Base-by-base conservation (phyloP, 495 filamentous ascomycete genomes). In the Polyplosphaeria fusca region DNA sequence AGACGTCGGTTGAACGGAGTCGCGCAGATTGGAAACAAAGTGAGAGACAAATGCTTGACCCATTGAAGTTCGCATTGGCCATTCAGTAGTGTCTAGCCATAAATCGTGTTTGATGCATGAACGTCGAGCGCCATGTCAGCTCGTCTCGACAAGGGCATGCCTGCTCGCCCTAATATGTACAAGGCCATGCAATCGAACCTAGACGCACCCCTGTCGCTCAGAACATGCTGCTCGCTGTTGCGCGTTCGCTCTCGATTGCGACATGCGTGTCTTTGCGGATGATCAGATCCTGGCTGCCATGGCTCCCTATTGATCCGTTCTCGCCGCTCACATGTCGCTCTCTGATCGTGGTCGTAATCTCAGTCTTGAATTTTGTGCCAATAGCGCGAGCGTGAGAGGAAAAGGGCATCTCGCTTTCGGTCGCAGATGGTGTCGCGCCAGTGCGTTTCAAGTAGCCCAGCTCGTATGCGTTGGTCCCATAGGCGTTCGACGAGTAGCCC, bases 201-300 rank as follows among this genome's bases (percentile, higher is more conserved):
- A n/a, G n/a, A n/a, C n/a, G n/a, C n/a, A n/a, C n/a, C n/a, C n/a
- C n/a, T n/a, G n/a, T n/a, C 5, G 5, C 4, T 38, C 28, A 35
- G 20, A 25, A 32, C 16, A 18, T 35, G 11, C 18, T 11, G 16
- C 37, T 24, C n/a, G 28, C 4, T 4, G 4, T 4, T 37, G 11
- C 39, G 20, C 7, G 16, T 37, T 50, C 47, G 12, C 28, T 50
- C 47, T 7, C 49, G 30, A 56, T 25, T 25, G n/a, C 39, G 54
- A 11, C 32, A 26, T 26, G 40, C 7, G 30, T 35, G 18, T 56
- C 52, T 32, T 44, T 40, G 4, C 58, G 4, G 24, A 61, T 61
- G 37, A 61, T 61, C 18, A 55, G 19, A 20, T 61, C 51, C 32
- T 56, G 41, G 26, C 55, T 58, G 5, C 32, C 52, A 25, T 39